phyloP scores from a whole-genome alignment of 1,284 basidiomycete genomes.

The Ustilago loliicola region DNA sequence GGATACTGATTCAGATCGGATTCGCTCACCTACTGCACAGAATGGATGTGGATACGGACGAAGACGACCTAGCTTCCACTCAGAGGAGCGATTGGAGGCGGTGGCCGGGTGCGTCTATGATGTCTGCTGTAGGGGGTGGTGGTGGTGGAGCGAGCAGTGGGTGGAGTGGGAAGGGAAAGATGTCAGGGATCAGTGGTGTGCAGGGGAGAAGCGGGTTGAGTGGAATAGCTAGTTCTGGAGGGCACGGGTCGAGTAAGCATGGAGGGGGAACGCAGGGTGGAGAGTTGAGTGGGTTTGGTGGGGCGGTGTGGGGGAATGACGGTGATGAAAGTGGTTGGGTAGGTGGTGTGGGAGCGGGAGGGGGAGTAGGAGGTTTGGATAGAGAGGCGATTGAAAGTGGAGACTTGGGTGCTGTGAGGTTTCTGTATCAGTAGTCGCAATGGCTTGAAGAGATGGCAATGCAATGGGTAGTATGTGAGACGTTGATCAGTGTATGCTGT shows the following conservation, averaged over 20 bases:
- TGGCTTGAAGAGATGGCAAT: not conserved
- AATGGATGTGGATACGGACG: slow-evolving; percentile 30
- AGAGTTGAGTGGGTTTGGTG: slow-evolving; percentile 37
- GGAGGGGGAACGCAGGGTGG: slow-evolving; percentile 14
- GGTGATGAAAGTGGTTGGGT: slow-evolving; percentile 39
- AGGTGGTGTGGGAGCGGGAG: slow-evolving; percentile 3
- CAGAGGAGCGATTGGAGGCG: slow-evolving; percentile 33
- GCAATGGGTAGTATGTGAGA: not conserved
- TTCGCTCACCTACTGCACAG: slow-evolving; percentile 6
- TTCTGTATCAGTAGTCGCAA: slow-evolving; percentile 37
- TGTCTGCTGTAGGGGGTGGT: not conserved
- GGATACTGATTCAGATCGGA: slow-evolving; percentile 75
- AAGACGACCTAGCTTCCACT: slow-evolving; percentile 29
- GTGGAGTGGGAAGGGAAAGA: slow-evolving; percentile 34
- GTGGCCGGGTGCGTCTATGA: slow-evolving; percentile 13
- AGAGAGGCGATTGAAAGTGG: slow-evolving; percentile 47
- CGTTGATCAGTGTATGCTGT: not conserved
- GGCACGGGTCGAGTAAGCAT: slow-evolving; percentile 1
- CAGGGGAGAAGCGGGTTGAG: slow-evolving; percentile 20
- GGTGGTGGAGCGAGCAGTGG: slow-evolving; percentile 39
- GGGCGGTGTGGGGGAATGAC: slow-evolving; percentile 39
- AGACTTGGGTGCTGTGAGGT: slow-evolving; percentile 43
- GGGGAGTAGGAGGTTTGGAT: slow-evolving; percentile 15
- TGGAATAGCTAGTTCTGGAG: slow-evolving; percentile 15
- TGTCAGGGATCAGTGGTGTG: slow-evolving; percentile 33